Evolutionary conservation across 1,139 yeast species (phyloP), one percentile per base, ranked within the genome.

Genomic region (Suhomyces anneliseae): DNA sequence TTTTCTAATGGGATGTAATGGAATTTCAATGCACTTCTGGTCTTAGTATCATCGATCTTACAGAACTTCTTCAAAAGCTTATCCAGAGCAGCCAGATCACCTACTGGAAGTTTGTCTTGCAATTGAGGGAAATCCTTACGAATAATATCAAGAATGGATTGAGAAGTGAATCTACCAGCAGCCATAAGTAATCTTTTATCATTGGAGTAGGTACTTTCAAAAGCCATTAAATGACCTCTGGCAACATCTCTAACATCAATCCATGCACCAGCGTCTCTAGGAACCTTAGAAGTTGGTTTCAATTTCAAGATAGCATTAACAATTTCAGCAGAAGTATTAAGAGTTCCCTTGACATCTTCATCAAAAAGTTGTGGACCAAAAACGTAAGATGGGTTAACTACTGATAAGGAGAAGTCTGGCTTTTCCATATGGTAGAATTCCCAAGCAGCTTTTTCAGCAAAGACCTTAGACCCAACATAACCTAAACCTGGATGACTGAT

Each of bases 331-430:
- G 80, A 72, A 1, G 68, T 56, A 49, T 70, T 71, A 47, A 74
- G 54, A 8, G 55, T 53, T 3, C 55, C 61, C 31, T 52, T 58
- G 10, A 56, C 65, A 35, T 57, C 62, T 10, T 54, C 53, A 42
- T 42, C 54, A 42, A 56, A 59, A 0, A 70, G 67, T 53, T 73
- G 78, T 0, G 78, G 77, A 1, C 79, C 79, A 54, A 74, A 71
- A 4, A 70, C 74, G 52, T 52, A 69, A 7, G 61, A 55, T 7
- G 77, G 76, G 46, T 61, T 61, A 26, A 70, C 61, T 11, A 61
- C 50, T 10, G 64, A 57, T 32, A 71, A 50, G 27, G 49, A 40
- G 46, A 61, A 60, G 36, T 42, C 40, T 1, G 60, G 62, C 29
- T 56, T 52, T 34, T 57, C 56, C 14, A 52, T 44, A 39, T 59